Base-by-base conservation (phyloP, 164 flowering plant species). In the Pachysandra terminalis region DNA sequence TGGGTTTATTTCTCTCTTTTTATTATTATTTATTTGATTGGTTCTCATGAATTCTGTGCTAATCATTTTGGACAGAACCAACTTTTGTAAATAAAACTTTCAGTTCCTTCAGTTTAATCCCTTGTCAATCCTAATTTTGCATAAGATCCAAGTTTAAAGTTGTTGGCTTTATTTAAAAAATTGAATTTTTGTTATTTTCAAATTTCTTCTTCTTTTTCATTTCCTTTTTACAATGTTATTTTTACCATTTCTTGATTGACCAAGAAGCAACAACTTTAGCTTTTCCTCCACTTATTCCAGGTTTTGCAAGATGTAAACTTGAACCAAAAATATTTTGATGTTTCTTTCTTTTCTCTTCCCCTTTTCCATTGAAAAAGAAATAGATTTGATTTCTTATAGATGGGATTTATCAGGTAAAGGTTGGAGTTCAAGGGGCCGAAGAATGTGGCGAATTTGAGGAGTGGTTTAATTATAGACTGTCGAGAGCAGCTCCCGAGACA, bases 401-500 rank as follows among this genome's bases (percentile, higher is more conserved):
- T 75, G 57, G 51, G 59, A 41, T 12, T 54, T 37, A 67, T 58
- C 79, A 95, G 98, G 96, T 95, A 17, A 95, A 95, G 75, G 74
- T 90, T 78, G 97, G 97, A 71, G 81, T 88, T 55, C 57, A 80
- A 78, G 97, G 97, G 59, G 99, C 99, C 28, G 80, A 85, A 71
- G 97, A 92, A 80, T 92, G 85, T 75, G 97, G 90, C 26, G 97
- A 95, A 0, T 87, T 74, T 83, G 99, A 95, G 75, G 99, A 90
- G 81, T 95, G 97, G 97, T 95, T 95, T 64, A 95, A 92, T 72
- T 95, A 90, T 76, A 85, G 97, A 78, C 75, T 95, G 3, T 90
- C 99, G 3, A 87, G 99, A 78, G 97, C 99, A 67, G 99, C 99
- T 57, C 99, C 99, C 37, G 99, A 95, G 66, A 87, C 97, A 37